Base-by-base conservation (phyloP, 2,329 filamentous ascomycete genomes). In the Penicillium oxalicum region DNA sequence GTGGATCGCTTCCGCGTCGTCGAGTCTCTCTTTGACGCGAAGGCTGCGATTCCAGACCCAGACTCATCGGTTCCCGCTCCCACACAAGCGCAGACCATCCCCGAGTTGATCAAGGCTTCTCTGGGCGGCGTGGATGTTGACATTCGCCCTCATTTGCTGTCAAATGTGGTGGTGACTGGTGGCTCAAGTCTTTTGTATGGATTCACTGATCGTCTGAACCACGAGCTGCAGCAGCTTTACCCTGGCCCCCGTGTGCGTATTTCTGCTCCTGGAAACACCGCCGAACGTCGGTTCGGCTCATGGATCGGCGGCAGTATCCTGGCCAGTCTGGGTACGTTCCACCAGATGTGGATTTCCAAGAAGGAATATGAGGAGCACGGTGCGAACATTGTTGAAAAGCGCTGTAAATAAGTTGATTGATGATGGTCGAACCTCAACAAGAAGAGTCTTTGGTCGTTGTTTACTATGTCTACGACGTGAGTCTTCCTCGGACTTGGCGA, bases 281-380 rank as follows among this genome's bases (percentile, higher is more conserved):
- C 86, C 34, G 94, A 98, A 77, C 77, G 94, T 46, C 86, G 90
- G 57, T 97, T 95, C 69, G 91, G 88, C 24, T 84, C 88, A 43
- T 98, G 93, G 91, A 90, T 98, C 58, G 93, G 94, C 40, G 93
- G 93, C 40, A 96, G 90, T 71, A 96, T 98, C 60, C 75, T 98
- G 58, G 91, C 88, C 5, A 96, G 91, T 70, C 71, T 98, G 72
- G 94, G 94, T 8, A 95, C 91, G 11, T 98, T 98, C 73, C 93
- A 98, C 74, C 93, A 98, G 76, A 91, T 98, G 87, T 98, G 93
- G 93, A 94, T 98, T 61, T 91, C 86, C 25, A 88, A 84, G 70
- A 95, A 95, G 77, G 93, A 98, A 75, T 97, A 96, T 62, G 90
- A 96, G 56, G 94, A 98, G 76, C 91, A 95, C 68, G 93, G 93